Evolutionary conservation across 371 early-diverging fungal species (phyloP).

Genomic region (Zancudomyces culisetae): DNA sequence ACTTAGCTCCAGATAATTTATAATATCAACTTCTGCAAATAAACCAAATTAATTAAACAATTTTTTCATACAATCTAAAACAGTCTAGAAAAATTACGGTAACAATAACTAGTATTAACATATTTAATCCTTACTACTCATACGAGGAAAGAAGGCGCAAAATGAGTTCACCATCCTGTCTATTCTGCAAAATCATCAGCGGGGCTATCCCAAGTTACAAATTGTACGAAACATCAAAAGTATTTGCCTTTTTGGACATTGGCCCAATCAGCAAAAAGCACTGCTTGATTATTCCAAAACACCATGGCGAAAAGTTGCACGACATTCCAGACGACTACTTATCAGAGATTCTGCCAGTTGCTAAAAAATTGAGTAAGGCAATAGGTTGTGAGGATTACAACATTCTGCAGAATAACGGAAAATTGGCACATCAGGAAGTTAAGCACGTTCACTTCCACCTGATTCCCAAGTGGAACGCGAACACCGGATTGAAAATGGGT

Average conservation of each 20-base stretch:
- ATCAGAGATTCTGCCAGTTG: conserved; percentile 61
- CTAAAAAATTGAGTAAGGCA: conserved; percentile 64
- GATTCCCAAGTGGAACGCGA: conserved; percentile 53
- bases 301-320: conserved; percentile 76
- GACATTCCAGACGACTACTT: conserved; percentile 70
- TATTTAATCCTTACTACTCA: too few relatives aligned
- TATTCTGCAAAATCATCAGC: conserved; percentile 80
- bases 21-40: too few relatives aligned
- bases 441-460: conserved; percentile 84
- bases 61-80: too few relatives aligned
- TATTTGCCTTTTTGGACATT: conserved; percentile 54
- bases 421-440: conserved; percentile 37
- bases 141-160: too few relatives aligned
- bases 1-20: too few relatives aligned
- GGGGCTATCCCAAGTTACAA: conserved; percentile 69
- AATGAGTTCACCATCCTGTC: too few relatives aligned
- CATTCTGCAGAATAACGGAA: conserved; percentile 59
- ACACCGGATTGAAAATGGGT: conserved; percentile 46
- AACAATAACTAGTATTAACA: too few relatives aligned
- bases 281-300: conserved; percentile 41
- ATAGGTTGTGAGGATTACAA: conserved; percentile 63
- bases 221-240: conserved; percentile 51
- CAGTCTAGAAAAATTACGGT: too few relatives aligned
- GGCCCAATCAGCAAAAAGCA: conserved; percentile 64
- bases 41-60: too few relatives aligned